Evolutionary conservation across 2,329 filamentous ascomycete genomes (phyloP).

Genomic region (Lachnellula arida): DNA sequence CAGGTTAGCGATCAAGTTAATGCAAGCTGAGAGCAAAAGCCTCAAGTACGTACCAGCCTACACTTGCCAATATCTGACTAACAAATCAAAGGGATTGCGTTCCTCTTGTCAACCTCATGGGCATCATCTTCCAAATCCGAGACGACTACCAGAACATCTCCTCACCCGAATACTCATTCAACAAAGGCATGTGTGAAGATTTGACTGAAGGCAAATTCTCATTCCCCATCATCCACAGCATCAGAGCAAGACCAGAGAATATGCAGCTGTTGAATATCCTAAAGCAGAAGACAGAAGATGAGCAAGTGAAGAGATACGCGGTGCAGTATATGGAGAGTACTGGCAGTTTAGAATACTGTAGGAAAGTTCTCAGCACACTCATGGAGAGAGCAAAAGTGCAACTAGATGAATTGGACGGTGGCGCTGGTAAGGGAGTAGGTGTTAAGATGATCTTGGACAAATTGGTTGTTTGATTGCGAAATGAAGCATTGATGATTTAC

Average conservation of each 20-base stretch:
- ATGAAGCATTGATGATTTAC: background rate
- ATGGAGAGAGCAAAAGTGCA: constrained; percentile 58
- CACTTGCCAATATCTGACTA: constrained; percentile 1
- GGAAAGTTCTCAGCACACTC: constrained; percentile 59
- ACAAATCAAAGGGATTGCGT: constrained; percentile 59
- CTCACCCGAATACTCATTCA: constrained; percentile 68
- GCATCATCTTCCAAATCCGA: constrained; percentile 84
- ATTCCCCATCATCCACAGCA: constrained; percentile 91
- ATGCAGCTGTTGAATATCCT: constrained; percentile 86
- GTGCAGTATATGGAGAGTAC: constrained; percentile 86
- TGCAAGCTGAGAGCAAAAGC: constrained; percentile 67
- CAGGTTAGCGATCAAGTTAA: constrained; percentile 77
- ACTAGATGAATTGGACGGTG: constrained; percentile 60
- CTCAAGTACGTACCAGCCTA: constrained; percentile 33
- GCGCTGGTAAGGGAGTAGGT: constrained; percentile 48
- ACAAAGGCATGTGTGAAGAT: constrained; percentile 94
- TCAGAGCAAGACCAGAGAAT: constrained; percentile 69
- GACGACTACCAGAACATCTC: constrained; percentile 92
- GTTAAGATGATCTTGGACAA: constrained; percentile 66
- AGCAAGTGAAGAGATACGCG: constrained; percentile 87
- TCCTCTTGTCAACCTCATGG: constrained; percentile 78
- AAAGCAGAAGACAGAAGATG: constrained; percentile 80
- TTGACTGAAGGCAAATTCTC: constrained; percentile 96
- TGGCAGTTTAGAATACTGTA: constrained; percentile 84
- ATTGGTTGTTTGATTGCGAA: constrained; percentile 41